phyloP scores from a whole-genome alignment of 768 basidiomycete genomes.

The Steccherinum ochraceum region DNA sequence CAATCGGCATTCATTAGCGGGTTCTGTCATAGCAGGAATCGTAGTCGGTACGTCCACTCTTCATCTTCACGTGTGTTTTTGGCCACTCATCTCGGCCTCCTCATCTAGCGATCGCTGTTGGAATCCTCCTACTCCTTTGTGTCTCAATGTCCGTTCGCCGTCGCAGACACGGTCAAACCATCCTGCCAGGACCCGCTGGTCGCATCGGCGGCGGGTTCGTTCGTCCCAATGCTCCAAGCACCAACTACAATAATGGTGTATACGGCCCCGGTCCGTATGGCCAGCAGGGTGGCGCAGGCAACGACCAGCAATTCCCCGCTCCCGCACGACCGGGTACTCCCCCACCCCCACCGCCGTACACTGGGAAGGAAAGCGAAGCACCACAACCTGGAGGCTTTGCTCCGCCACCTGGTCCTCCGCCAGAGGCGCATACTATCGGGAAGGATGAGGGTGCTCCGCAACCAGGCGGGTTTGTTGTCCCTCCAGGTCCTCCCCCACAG shows the following conservation, averaged over 20 bases:
- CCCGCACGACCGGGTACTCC: background rate
- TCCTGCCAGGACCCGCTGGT: background rate
- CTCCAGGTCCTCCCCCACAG: constrained; percentile 7
- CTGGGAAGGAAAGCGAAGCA: constrained; percentile 1
- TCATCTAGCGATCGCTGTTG: background rate
- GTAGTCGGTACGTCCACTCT: background rate
- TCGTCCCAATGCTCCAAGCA: background rate
- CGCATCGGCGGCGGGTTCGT: background rate
- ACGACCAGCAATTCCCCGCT: background rate
- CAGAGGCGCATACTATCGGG: constrained; percentile 4
- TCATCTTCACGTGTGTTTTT: background rate
- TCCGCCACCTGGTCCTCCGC: constrained; percentile 7
- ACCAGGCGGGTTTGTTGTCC: constrained; percentile 7
- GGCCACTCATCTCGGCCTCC: background rate
- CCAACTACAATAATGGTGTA: background rate
- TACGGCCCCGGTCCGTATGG: background rate
- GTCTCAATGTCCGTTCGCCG: background rate
- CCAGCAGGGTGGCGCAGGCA: background rate
- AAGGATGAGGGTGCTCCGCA: constrained; percentile 2
- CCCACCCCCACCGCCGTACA: constrained; percentile 5
- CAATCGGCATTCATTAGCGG: background rate
- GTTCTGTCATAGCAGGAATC: background rate
- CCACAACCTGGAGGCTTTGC: constrained; percentile 9
- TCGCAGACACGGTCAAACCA: background rate
- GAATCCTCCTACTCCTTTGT: background rate